Base-by-base conservation (phyloP, 257 asterid genomes). In the Capsicum chinense region DNA sequence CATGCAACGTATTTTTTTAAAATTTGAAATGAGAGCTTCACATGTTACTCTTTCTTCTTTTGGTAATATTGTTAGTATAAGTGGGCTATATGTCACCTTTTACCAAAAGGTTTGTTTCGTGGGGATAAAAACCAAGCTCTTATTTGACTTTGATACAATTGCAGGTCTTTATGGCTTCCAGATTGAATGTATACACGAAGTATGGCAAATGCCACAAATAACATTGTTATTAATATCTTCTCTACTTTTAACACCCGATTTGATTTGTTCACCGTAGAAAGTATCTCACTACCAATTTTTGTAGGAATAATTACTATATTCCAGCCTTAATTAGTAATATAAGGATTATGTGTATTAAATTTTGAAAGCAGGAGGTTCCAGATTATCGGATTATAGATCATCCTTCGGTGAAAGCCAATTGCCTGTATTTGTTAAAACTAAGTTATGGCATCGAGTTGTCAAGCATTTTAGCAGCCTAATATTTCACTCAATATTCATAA, bases 171-270 rank as follows among this genome's bases (percentile, higher is more conserved):
- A 98, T 96, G 85, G 99, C 99, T 37, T 96, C 99, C 79, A 90
- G 94, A 91, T 82, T 96, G 90, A 96, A 96, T 86, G 98, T 26
- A 26, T 96, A 85, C 99, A 98, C 42, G 99, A 98, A 89, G 99
- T 98, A 63, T 96, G 99, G 99, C 98, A 96, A 90, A 96, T 96
- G 99, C 98, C 98, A 83, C 99, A 96, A 98, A 98, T 94, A 89
- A 87, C 33, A 50, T 42, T 84, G 39, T 19, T 35, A 54, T 21
- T 13, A 62, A 2, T 19, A 16, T 2, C 17, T 63, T 48, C 21
- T 37, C 74, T 14, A 52, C 12, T 59, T n/a, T n/a, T 59, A 59
- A 7, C 66, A 59, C 33, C 66, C 8, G 33, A n/a, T 26, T 59
- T 59, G 66, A 7, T 7, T 59, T 59, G 7, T 59, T 59, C 33